Evolutionary conservation across 2,329 filamentous ascomycete species (phyloP).

Genomic region (Cercospora zeina): DNA sequence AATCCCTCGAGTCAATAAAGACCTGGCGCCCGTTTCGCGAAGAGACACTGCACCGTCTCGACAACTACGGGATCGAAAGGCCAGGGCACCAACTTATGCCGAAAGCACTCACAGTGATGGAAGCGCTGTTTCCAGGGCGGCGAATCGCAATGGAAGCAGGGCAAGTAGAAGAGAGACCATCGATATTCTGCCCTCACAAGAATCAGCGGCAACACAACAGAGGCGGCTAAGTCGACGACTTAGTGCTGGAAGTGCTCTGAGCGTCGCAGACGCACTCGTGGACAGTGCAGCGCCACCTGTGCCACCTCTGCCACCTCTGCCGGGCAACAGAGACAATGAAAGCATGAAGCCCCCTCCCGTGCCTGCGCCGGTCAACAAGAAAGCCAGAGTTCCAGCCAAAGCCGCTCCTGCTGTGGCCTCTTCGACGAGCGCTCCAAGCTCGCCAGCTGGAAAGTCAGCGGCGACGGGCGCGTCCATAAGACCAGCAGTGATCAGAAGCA

Average conservation of each 20-base stretch:
- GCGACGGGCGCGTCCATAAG: slow-evolving; percentile 22
- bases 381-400: slow-evolving; percentile 33
- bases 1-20: slow-evolving; percentile 53
- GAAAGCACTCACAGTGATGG: slow-evolving; percentile 35
- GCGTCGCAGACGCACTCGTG: slow-evolving; percentile 32
- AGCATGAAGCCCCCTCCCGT: slow-evolving; percentile 38
- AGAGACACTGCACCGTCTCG: slow-evolving; percentile 55
- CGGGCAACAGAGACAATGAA: slow-evolving; percentile 25
- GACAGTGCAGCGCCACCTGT: slow-evolving; percentile 24
- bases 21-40: slow-evolving; percentile 55
- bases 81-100: slow-evolving; percentile 28
- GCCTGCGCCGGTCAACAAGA: slow-evolving; percentile 30
- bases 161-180: slow-evolving; percentile 42
- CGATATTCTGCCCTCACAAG: slow-evolving; percentile 38
- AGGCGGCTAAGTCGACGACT: slow-evolving; percentile 34
- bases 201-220: slow-evolving; percentile 35
- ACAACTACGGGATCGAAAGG: slow-evolving; percentile 56
- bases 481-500: slow-evolving; percentile 5
- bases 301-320: slow-evolving; percentile 31
- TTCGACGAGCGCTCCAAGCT: slow-evolving; percentile 38
- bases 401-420: slow-evolving; percentile 18
- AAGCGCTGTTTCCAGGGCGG: slow-evolving; percentile 27
- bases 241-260: slow-evolving; percentile 38
- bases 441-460: slow-evolving; percentile 45
- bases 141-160: slow-evolving; percentile 29